phyloP scores from a whole-genome alignment of 495 filamentous ascomycete genomes.

The Lepraria neglecta region DNA sequence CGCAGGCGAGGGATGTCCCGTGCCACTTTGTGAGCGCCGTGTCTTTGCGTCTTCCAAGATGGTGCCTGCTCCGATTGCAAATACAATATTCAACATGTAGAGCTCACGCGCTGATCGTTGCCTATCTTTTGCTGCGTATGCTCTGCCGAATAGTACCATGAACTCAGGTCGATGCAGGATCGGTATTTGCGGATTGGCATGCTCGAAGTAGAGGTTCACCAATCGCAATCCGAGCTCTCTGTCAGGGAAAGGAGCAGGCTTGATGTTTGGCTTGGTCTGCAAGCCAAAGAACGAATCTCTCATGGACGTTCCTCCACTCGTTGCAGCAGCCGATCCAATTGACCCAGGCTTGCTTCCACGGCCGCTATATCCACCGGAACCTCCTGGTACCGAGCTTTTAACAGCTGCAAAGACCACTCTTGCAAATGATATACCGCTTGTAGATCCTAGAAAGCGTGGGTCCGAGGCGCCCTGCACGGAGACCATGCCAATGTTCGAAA shows the following conservation, averaged over 20 bases:
- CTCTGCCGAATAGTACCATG: constrained; percentile 71
- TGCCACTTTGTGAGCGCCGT: constrained; percentile 35
- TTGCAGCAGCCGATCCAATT: constrained; percentile 39
- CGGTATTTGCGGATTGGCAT: constrained; percentile 92
- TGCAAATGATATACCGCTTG: constrained; percentile 90
- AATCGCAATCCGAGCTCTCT: constrained; percentile 63
- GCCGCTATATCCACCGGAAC: constrained; percentile 38
- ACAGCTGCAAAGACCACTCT: constrained; percentile 91
- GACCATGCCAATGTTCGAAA: constrained; percentile 68
- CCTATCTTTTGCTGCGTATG: constrained; percentile 62
- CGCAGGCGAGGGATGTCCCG: constrained; percentile 33
- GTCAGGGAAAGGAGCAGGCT: constrained; percentile 77
- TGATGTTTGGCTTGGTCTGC: constrained; percentile 81
- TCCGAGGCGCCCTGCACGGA: constrained; percentile 71
- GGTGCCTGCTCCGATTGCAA: constrained; percentile 89
- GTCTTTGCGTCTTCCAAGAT: constrained; percentile 63
- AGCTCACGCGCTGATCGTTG: constrained; percentile 73
- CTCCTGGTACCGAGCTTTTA: constrained; percentile 63
- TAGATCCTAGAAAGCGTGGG: constrained; percentile 74
- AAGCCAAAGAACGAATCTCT: constrained; percentile 93
- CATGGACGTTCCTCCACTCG: constrained; percentile 64
- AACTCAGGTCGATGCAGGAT: constrained; percentile 86
- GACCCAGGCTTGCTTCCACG: constrained; percentile 45
- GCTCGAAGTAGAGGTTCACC: constrained; percentile 82
- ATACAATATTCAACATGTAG: constrained; percentile 96